Evolutionary conservation across 2,329 filamentous ascomycete genomes (phyloP).

Genomic region (Akanthomyces dipterigenus): DNA sequence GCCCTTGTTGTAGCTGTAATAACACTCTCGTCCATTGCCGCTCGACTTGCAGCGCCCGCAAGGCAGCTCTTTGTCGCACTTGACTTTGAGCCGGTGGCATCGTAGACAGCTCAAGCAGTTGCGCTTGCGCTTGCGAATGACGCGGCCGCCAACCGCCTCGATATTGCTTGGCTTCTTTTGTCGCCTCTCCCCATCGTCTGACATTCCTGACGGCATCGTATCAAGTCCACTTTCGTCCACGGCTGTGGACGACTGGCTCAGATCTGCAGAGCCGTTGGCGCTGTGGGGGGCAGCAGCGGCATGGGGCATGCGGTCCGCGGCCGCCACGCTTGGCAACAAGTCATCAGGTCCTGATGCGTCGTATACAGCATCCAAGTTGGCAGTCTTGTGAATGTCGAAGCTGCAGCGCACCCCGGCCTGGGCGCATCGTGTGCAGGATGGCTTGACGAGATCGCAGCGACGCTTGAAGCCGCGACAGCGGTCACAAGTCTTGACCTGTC

Average conservation of each 20-base stretch:
- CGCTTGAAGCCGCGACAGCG: constrained; percentile 31
- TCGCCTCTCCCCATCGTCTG: not conserved
- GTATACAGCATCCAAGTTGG: not conserved
- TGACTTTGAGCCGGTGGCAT: constrained; percentile 31
- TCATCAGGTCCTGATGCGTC: constrained; percentile 11
- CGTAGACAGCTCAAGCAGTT: constrained; percentile 30
- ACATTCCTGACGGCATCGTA: too few relatives aligned
- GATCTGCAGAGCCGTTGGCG: not conserved
- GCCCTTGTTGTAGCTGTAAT: constrained; percentile 31
- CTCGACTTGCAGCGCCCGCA: constrained; percentile 28
- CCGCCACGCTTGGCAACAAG: not conserved
- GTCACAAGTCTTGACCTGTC: constrained; percentile 30
- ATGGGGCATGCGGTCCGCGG: not conserved
- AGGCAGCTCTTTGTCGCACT: constrained; percentile 31
- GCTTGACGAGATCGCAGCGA: constrained; percentile 29
- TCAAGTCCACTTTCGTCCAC: not conserved
- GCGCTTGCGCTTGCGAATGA: constrained; percentile 29
- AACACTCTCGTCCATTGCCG: constrained; percentile 29
- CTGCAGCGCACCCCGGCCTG: constrained; percentile 28
- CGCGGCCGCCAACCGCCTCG: constrained; percentile 15
- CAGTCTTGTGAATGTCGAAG: constrained; percentile 20
- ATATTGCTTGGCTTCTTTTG: not conserved
- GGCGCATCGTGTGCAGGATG: constrained; percentile 27
- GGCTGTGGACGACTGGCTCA: not conserved
- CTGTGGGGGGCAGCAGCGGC: not conserved